These are phyloP conservation scores for Cladosporium phlei DNA, from an alignment of 2,329 filamentous ascomycete genomes.

Conservation along the genomic window DNA sequence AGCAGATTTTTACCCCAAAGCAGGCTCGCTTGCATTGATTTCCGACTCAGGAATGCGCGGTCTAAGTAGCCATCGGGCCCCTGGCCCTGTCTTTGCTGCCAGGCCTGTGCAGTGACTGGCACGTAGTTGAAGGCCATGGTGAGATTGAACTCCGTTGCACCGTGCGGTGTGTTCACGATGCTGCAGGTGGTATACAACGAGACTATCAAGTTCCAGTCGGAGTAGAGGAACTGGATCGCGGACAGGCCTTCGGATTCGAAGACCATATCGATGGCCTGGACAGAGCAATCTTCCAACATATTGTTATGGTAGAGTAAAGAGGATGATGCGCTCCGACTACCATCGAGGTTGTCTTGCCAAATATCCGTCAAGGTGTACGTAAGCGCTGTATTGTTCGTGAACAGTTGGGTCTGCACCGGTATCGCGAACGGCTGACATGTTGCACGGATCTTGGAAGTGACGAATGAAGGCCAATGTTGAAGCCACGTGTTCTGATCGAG, in stretches of 20 bases:
- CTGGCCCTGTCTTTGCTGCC: no score
- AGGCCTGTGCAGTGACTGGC: background rate
- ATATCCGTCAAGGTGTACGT: slow-evolving; percentile 17
- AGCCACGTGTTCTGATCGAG: slow-evolving; percentile 2
- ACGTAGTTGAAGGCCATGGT: slow-evolving; percentile 17
- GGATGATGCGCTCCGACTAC: background rate
- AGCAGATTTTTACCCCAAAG: slow-evolving; percentile 18
- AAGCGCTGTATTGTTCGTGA: slow-evolving; percentile 19
- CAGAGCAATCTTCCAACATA: slow-evolving; percentile 14
- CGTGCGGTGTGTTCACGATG: background rate
- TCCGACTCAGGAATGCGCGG: slow-evolving; percentile 13
- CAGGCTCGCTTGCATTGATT: slow-evolving; percentile 10
- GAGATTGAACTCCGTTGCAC: slow-evolving; percentile 10
- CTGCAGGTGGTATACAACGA: slow-evolving; percentile 12
- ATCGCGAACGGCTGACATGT: slow-evolving; percentile 16
- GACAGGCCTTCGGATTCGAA: slow-evolving; percentile 12
- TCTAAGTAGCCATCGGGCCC: background rate
- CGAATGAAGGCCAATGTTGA: slow-evolving; percentile 10
- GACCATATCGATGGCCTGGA: slow-evolving; percentile 7
- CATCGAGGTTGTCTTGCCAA: slow-evolving; percentile 5
- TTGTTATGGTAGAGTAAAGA: slow-evolving; percentile 18
- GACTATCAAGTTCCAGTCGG: slow-evolving; percentile 14
- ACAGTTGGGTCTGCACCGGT: slow-evolving; percentile 11
- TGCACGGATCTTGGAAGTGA: slow-evolving; percentile 15
- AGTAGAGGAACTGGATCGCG: slow-evolving; percentile 11